Conservation (phyloP, 345 rosid genomes). For the Acer saccharum region DNA sequence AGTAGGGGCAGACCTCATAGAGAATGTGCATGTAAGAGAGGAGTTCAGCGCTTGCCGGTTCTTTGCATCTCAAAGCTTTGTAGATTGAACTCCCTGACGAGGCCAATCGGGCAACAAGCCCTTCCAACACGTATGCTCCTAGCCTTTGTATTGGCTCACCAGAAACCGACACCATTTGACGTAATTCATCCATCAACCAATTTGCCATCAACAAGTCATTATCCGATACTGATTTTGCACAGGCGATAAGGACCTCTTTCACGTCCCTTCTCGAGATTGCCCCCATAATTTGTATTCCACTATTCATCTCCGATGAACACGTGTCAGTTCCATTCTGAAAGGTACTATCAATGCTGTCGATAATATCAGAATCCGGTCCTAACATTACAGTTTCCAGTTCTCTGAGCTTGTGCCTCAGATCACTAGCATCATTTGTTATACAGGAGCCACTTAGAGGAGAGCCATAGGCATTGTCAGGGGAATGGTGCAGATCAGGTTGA, state of each 20-base stretch:
- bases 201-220: slow-evolving; percentile 63
- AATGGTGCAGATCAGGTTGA: slow-evolving; percentile 37
- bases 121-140: slow-evolving; percentile 94
- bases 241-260: slow-evolving; percentile 59
- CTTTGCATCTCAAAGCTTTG: slow-evolving; percentile 66
- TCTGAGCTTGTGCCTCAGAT: slow-evolving; percentile 67
- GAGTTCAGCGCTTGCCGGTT: slow-evolving; percentile 69
- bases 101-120: slow-evolving; percentile 79
- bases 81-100: slow-evolving; percentile 86
- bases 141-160: slow-evolving; percentile 96
- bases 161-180: slow-evolving; percentile 82
- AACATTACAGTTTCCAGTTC: slow-evolving; percentile 83
- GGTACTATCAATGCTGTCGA: slow-evolving; percentile 41
- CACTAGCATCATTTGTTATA: slow-evolving; percentile 65
- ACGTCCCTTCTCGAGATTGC: slow-evolving; percentile 64
- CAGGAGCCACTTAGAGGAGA: slow-evolving; percentile 76
- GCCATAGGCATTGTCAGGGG: slow-evolving; percentile 59
- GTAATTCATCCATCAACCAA: slow-evolving; percentile 67
- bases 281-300: slow-evolving; percentile 52
- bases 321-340: slow-evolving; percentile 23
- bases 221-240: slow-evolving; percentile 82
- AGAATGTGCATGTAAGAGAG: slow-evolving; percentile 77
- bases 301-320: slow-evolving; percentile 34
- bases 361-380: slow-evolving; percentile 72
- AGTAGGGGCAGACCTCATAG: slow-evolving; percentile 89